Evolutionary conservation across 306 rosid species (phyloP).

Genomic region (Ormosia emarginata): DNA sequence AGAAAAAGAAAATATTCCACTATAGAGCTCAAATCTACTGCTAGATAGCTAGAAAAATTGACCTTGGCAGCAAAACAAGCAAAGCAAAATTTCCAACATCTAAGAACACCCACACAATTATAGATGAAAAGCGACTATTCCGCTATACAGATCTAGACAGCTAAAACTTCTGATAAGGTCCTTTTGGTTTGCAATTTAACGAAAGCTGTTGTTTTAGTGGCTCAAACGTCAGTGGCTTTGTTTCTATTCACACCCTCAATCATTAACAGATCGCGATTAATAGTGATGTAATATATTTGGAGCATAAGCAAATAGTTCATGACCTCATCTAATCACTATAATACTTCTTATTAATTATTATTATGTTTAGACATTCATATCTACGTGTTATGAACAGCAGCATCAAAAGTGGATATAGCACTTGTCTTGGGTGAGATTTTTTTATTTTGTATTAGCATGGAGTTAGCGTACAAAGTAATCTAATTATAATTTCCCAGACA

Average conservation of each 20-base stretch:
- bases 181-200: neutral
- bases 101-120: too few relatives aligned
- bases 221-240: neutral
- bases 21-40: neutral
- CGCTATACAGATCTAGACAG: neutral
- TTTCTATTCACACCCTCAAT: neutral
- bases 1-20: neutral
- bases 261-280: neutral
- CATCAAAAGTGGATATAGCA: constrained; percentile 31
- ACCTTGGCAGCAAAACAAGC: neutral
- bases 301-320: neutral
- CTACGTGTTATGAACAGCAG: neutral
- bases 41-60: neutral
- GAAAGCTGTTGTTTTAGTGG: neutral
- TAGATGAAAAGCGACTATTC: too few relatives aligned
- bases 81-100: too few relatives aligned
- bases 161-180: neutral
- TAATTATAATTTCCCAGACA: constrained; percentile 9
- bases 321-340: neutral
- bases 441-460: neutral
- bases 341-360: neutral
- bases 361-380: neutral
- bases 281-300: neutral
- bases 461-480: constrained; percentile 28
- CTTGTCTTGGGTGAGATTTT: neutral